These are phyloP conservation scores for Avena sativa DNA, from an alignment of 176 grass and related monocot species.

Conservation along the genomic window DNA sequence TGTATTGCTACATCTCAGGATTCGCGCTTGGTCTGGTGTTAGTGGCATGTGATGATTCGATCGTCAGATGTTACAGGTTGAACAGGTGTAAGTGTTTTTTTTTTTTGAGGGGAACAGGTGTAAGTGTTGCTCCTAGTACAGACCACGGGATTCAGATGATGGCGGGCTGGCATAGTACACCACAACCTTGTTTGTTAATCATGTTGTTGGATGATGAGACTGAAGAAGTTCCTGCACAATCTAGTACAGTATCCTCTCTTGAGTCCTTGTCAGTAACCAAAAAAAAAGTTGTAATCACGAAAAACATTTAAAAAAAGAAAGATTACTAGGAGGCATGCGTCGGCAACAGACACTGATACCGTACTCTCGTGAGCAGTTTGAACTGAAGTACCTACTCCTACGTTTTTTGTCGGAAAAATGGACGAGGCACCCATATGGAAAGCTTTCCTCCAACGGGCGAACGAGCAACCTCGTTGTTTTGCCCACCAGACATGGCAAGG, in stretches of 20 bases:
- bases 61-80: not conserved
- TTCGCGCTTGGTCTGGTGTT: not conserved
- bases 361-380: conserved; percentile 2
- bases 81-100: not conserved
- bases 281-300: not conserved
- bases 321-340: not conserved
- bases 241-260: not conserved
- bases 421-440: not conserved
- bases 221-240: not conserved
- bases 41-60: not conserved
- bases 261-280: not conserved
- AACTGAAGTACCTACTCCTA: not conserved
- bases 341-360: not conserved
- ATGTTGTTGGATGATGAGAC: not conserved
- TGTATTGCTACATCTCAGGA: not conserved
- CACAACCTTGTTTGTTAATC: not conserved
- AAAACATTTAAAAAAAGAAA: no score
- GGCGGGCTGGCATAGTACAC: not conserved
- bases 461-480: not conserved
- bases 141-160: not conserved
- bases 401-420: not conserved
- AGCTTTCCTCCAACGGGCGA: not conserved
- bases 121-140: not conserved
- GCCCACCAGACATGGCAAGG: not conserved
- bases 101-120: no score